A percentile compares a stretch with the other conserved stretches of the same genome.
Evolutionary conservation across 179 eudicot species (phyloP).

Genomic region (Patellifolia procumbens): DNA sequence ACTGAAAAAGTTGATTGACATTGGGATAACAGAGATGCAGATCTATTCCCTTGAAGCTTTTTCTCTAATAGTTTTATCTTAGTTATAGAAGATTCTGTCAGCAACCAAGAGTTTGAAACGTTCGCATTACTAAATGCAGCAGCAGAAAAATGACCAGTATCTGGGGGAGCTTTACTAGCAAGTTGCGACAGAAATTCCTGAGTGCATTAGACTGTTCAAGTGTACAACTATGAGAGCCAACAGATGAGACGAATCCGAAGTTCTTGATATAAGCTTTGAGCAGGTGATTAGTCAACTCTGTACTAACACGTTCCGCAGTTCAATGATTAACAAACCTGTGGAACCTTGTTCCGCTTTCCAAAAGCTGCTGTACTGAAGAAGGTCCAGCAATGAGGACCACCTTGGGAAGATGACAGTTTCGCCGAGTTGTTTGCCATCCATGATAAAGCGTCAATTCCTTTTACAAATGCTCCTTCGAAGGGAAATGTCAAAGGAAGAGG

Average conservation of each 20-base stretch:
- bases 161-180: neutral
- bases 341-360: constrained; percentile 88
- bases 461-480: constrained; percentile 92
- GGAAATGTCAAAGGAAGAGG: constrained; percentile 73
- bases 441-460: constrained; percentile 82
- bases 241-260: neutral
- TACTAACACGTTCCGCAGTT: neutral
- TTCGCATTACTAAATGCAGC: neutral
- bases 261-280: neutral
- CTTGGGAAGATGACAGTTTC: constrained; percentile 48
- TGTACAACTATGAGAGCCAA: neutral
- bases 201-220: neutral
- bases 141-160: neutral
- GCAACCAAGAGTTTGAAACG: neutral
- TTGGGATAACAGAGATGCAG: neutral
- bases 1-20: neutral
- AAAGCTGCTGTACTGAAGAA: constrained; percentile 82
- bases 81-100: neutral
- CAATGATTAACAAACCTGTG: constrained; percentile 62
- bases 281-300: constrained; percentile 15
- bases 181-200: neutral
- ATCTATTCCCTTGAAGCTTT: neutral
- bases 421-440: constrained; percentile 93
- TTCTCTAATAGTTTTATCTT: neutral
- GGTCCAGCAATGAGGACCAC: constrained; percentile 88